Evolutionary conservation across 2,329 filamentous ascomycete species (phyloP), one percentile per base, ranked within the genome.

Genomic region (Metarhizium anisopliae): DNA sequence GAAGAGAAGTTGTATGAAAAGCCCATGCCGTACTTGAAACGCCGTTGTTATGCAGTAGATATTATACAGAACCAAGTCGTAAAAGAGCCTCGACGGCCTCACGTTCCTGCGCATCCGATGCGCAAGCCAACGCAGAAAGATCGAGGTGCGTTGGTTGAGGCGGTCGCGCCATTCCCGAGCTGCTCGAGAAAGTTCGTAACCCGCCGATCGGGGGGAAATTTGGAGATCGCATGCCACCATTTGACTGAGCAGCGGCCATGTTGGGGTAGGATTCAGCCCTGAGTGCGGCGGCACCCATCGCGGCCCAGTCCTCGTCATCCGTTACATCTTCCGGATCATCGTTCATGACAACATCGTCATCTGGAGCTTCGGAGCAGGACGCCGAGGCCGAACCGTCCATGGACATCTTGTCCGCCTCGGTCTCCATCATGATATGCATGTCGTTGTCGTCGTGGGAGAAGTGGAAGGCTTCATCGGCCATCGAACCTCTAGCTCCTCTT

Each of bases 401-500:
- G 59, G 92, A 96, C 93, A 97, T 97, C 71, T 92, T 93, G 73
- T 97, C 93, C 40, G 89, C 92, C 70, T 95, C 91, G 64, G 92
- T 81, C 70, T 93, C 89, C 64, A 87, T 77, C 63, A 87, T 77
- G 80, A 91, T 86, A 67, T 79, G 81, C 61, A 83, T 77, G 62
- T 83, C 79, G 59, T 77, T 77, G 61, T 85, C 83, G 62, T 89
- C 85, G 65, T 88, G 85, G 52, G 87, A 91, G 68, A 90, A 93
- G 63, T 87, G 82, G 59, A 82, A 82, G 25, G 89, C 91, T 61
- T 87, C 85, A 52, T 81, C 85, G 54, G 82, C 80, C 69, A 85
- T 90, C 58, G 80, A 82, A 16, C 79, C 76, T 56, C 81, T 76
- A 35, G 74, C 69, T 54, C 71, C 72, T 68, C 77, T 73, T 49